Conservation (phyloP, 2,329 filamentous ascomycete genomes). For the Thelonectria rubi region DNA sequence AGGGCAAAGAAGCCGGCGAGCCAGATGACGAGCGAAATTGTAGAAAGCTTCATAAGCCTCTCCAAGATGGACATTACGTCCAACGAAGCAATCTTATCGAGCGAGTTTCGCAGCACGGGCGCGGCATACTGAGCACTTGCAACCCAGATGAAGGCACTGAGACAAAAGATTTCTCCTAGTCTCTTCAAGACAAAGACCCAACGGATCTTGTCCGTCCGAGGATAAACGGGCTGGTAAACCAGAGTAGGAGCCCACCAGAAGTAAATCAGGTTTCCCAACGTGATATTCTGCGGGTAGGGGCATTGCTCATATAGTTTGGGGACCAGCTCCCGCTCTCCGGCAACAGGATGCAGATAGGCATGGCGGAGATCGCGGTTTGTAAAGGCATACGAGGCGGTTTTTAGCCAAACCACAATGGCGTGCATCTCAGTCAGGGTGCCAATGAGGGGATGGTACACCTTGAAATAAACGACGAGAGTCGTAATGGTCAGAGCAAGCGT, state of each 20-base stretch:
- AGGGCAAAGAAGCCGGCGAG: conserved; percentile 96
- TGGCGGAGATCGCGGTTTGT: conserved; percentile 96
- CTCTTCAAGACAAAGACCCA: conserved; percentile 91
- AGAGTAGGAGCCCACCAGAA: conserved; percentile 99
- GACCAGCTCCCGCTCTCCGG: conserved; percentile 73
- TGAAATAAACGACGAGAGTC: conserved; percentile 86
- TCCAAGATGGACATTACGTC: conserved; percentile 86
- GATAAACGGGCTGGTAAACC: conserved; percentile 96
- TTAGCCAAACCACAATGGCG: conserved; percentile 94
- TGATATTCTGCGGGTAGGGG: conserved; percentile 92
- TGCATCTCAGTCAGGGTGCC: conserved; percentile 91
- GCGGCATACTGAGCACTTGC: conserved; percentile 93
- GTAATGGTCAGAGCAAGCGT: conserved; percentile 82
- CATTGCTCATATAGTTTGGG: conserved; percentile 85
- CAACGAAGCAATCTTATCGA: conserved; percentile 84
- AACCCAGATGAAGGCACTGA: conserved; percentile 94
- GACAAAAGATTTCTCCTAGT: conserved; percentile 76
- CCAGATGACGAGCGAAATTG: conserved; percentile 96
- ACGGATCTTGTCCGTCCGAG: conserved; percentile 80
- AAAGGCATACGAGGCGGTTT: conserved; percentile 94
- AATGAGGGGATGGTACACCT: conserved; percentile 92
- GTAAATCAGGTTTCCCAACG: conserved; percentile 85
- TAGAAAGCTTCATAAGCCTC: conserved; percentile 91
- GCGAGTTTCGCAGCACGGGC: conserved; percentile 86
- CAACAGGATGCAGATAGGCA: conserved; percentile 81